Evolutionary conservation across 129 eudicot genomes (phyloP).

Genomic region (Scalesia atractyloides): DNA sequence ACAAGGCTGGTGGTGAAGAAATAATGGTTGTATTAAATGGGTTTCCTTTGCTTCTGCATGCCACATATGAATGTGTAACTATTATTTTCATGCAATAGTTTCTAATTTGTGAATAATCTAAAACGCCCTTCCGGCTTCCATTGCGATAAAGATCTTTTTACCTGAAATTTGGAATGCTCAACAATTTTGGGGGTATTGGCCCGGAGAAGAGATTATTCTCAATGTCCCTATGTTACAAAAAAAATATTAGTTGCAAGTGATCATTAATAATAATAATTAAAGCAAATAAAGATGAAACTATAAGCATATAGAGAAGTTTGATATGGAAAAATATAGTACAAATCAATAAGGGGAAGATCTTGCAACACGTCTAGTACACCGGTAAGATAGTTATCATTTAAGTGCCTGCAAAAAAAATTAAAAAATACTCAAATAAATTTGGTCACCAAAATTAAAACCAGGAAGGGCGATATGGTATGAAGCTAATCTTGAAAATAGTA

Average conservation of each 20-base stretch:
- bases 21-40: conserved; percentile 80
- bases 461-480: neutral
- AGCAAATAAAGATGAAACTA: neutral
- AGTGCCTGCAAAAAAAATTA: conserved; percentile 53
- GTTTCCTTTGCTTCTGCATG: conserved; percentile 75
- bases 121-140: neutral
- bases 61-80: conserved; percentile 2
- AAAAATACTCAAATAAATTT: neutral
- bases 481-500: neutral
- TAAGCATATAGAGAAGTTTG: neutral
- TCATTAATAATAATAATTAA: conserved; percentile 1
- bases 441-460: neutral
- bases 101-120: neutral
- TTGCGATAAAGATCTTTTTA: conserved; percentile 14
- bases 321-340: conserved; percentile 47
- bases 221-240: conserved; percentile 56
- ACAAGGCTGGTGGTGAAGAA: conserved; percentile 57
- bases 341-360: conserved; percentile 67
- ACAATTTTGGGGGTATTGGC: conserved; percentile 75
- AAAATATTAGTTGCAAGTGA: conserved; percentile 8
- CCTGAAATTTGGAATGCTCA: conserved; percentile 81
- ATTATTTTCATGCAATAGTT: neutral
- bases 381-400: conserved; percentile 69
- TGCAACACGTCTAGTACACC: conserved; percentile 78
- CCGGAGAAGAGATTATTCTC: conserved; percentile 93